Percentiles rank a stretch among this genome's conserved stretches.
Evolutionary conservation across 78 protist species (phyloP).

Genomic region (Dictyostelium purpureum): DNA sequence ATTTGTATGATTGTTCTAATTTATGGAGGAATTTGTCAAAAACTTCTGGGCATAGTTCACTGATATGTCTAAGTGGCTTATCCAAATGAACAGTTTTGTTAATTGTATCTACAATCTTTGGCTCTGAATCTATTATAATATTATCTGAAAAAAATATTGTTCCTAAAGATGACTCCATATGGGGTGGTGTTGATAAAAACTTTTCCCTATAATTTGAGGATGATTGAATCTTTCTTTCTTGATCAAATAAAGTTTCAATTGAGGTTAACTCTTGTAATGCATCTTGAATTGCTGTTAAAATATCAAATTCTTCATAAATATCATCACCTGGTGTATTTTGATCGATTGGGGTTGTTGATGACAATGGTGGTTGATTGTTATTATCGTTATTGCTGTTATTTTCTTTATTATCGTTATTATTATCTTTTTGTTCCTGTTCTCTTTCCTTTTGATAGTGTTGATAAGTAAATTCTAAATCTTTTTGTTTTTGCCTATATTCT

Average conservation of each 20-base stretch:
- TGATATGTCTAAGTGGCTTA: conserved; percentile 21
- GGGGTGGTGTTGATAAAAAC: neutral
- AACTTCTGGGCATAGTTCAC: conserved; percentile 28
- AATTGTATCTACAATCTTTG: conserved; percentile 23
- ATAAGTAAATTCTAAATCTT: conserved; percentile 49
- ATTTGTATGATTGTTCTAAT: conserved; percentile 32
- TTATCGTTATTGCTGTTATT: neutral
- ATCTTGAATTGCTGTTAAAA: neutral
- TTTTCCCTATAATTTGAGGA: neutral
- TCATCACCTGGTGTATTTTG: neutral
- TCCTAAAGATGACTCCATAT: conserved; percentile 32
- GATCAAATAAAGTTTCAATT: neutral
- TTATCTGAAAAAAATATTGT: neutral
- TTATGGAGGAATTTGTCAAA: conserved; percentile 44
- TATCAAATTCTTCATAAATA: neutral
- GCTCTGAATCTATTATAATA: neutral
- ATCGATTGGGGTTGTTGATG: neutral
- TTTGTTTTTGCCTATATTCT: conserved; percentile 32
- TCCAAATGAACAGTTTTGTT: conserved; percentile 63
- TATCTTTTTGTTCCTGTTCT: neutral
- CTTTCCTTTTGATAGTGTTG: neutral
- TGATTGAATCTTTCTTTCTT: conserved; percentile 17
- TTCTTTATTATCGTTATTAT: neutral
- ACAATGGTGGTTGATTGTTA: no score
- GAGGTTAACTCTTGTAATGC: neutral